Percentiles rank a stretch among this genome's conserved stretches.
These are phyloP conservation scores for Clarireedia homoeocarpa DNA, from an alignment of 2,329 filamentous ascomycete species.

Conservation along the genomic window DNA sequence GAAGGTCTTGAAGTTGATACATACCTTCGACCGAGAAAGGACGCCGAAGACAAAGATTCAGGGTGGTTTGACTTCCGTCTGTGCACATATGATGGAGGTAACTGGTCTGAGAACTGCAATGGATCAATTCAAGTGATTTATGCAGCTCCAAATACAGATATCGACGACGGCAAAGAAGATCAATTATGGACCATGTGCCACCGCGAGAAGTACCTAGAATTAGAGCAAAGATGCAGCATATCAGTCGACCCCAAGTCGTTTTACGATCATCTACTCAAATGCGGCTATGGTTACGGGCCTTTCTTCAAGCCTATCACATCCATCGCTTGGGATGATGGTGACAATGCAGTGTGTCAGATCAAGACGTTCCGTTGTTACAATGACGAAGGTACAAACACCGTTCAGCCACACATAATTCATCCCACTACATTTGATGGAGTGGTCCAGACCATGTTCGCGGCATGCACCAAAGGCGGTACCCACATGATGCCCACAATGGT, in stretches of 20 bases:
- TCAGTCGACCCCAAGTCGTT: neutral
- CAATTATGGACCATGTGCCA: neutral
- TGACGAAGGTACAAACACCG: too few relatives aligned
- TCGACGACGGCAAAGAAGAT: neutral
- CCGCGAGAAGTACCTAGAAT: neutral
- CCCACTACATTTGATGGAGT: neutral
- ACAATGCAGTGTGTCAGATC: constrained; percentile 21
- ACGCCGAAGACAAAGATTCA: neutral
- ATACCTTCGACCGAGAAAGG: neutral
- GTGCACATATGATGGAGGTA: neutral
- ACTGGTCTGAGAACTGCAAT: neutral
- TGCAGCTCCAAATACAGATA: neutral
- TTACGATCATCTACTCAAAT: constrained; percentile 14
- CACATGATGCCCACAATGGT: neutral
- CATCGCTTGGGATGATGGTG: constrained; percentile 6
- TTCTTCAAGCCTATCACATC: neutral
- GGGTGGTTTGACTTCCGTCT: neutral
- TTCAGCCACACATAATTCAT: neutral
- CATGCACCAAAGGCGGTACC: neutral
- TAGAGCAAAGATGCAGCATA: neutral
- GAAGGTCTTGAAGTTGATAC: neutral
- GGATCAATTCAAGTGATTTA: neutral
- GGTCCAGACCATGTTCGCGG: neutral
- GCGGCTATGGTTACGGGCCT: constrained; percentile 30
- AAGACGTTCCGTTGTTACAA: neutral